These are phyloP conservation scores for Pestalotiopsis sp. DNA, from an alignment of 2,329 filamentous ascomycete genomes.

Conservation along the genomic window DNA sequence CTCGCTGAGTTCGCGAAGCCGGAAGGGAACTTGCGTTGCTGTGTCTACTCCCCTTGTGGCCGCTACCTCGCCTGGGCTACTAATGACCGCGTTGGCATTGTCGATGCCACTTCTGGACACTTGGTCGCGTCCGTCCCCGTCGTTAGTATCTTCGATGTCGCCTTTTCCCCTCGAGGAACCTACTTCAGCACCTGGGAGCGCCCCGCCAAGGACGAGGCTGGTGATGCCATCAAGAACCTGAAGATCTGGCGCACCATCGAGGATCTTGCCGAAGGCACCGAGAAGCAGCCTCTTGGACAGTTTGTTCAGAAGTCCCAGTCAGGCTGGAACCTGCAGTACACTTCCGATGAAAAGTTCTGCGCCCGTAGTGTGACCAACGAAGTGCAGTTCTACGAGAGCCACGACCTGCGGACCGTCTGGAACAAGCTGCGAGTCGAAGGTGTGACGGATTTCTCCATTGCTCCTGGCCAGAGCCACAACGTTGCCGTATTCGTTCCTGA, in stretches of 20 bases:
- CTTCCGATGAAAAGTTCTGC: slow-evolving; percentile 88
- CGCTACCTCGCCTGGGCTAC: slow-evolving; percentile 96
- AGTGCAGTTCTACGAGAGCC: slow-evolving; percentile 93
- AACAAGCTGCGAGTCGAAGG: slow-evolving; percentile 95
- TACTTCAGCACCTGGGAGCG: slow-evolving; percentile 98
- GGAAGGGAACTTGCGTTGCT: slow-evolving; percentile 93
- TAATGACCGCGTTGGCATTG: slow-evolving; percentile 80
- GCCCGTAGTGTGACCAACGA: slow-evolving; percentile 95
- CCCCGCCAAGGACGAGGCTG: slow-evolving; percentile 87
- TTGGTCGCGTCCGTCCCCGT: slow-evolving; percentile 75
- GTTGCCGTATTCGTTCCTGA: slow-evolving; percentile 95
- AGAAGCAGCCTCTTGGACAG: slow-evolving; percentile 77
- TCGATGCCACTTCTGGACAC: slow-evolving; percentile 78
- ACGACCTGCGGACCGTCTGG: slow-evolving; percentile 85
- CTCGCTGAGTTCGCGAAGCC: slow-evolving; percentile 84
- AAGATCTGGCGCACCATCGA: slow-evolving; percentile 93
- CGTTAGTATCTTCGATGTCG: slow-evolving; percentile 88
- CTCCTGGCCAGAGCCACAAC: slow-evolving; percentile 86
- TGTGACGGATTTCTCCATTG: slow-evolving; percentile 84
- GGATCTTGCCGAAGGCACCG: slow-evolving; percentile 60
- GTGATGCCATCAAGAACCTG: slow-evolving; percentile 92
- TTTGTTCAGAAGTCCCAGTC: slow-evolving; percentile 97
- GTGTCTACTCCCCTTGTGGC: slow-evolving; percentile 92
- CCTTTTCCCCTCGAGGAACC: slow-evolving; percentile 89
- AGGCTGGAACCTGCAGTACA: slow-evolving; percentile 98